A percentile compares a stretch with the other conserved stretches of the same genome.
Conservation (phyloP, 2,329 filamentous ascomycete genomes). For the Talaromyces verruculosus region DNA sequence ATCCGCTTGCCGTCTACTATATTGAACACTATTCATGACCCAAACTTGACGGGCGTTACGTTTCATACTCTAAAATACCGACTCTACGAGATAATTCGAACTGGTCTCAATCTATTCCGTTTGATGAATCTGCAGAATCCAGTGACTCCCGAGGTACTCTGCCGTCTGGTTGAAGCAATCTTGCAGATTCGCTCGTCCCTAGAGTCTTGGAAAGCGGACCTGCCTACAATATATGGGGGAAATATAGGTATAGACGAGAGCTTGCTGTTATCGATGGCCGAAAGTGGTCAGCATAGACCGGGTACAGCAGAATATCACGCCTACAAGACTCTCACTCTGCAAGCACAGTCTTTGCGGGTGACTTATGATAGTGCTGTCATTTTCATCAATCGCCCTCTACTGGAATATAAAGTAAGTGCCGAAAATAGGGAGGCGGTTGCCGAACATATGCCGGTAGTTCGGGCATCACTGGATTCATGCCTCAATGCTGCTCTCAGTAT, state of each 20-base stretch:
- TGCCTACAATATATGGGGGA: neutral
- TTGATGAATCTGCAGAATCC: constrained; percentile 2
- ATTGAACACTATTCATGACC: neutral
- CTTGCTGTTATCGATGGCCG: neutral
- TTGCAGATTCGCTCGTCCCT: neutral
- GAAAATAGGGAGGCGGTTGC: neutral
- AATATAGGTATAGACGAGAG: neutral
- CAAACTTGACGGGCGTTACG: neutral
- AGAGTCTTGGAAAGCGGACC: neutral
- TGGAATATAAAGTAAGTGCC: neutral
- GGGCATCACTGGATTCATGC: neutral
- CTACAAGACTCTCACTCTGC: neutral
- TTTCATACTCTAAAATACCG: neutral
- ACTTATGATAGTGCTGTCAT: neutral
- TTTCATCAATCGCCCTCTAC: neutral
- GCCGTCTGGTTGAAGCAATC: neutral
- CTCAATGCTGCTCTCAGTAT: neutral
- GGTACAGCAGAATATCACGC: neutral
- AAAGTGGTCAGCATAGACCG: neutral
- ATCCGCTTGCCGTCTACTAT: neutral
- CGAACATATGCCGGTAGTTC: neutral
- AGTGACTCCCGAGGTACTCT: neutral
- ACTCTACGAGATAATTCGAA: constrained; percentile 1
- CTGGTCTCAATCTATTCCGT: neutral
- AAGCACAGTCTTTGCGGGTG: neutral